A percentile compares a stretch with the other conserved stretches of the same genome.
phyloP scores from a whole-genome alignment of 1,139 yeast species.

The Suhomyces ambrosiae region DNA sequence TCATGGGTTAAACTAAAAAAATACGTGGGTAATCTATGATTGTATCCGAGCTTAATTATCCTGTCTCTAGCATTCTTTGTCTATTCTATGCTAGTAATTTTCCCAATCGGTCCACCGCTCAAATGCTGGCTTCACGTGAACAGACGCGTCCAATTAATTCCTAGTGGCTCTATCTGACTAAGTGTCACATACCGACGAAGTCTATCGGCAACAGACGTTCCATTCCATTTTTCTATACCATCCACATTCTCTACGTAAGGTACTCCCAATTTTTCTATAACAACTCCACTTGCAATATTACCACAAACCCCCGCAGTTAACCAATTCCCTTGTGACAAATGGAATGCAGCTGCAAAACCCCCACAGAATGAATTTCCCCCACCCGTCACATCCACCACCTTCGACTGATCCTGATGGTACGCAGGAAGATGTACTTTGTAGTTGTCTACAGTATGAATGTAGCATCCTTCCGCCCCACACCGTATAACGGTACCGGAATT shows the following conservation, averaged over 20 bases:
- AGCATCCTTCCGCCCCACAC: slow-evolving; percentile 73
- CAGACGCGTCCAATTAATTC: slow-evolving; percentile 1
- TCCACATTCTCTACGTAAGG: slow-evolving; percentile 39
- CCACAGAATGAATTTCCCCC: slow-evolving; percentile 93
- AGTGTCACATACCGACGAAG: slow-evolving; percentile 16
- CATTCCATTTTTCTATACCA: slow-evolving; percentile 55
- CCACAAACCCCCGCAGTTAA: slow-evolving; percentile 65
- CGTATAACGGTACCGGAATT: slow-evolving; percentile 59
- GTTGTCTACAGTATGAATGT: slow-evolving; percentile 22
- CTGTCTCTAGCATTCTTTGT: too few species aligned
- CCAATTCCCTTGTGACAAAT: slow-evolving; percentile 51
- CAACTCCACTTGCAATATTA: slow-evolving; percentile 74
- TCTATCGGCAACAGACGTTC: slow-evolving; percentile 34
- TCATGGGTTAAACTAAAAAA: too few species aligned
- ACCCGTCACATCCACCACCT: slow-evolving; percentile 87
- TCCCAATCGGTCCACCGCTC: slow-evolving; percentile 10
- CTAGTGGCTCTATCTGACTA: background rate
- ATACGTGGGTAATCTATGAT: too few species aligned
- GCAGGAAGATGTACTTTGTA: slow-evolving; percentile 61
- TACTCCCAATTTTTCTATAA: slow-evolving; percentile 76
- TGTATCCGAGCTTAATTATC: too few species aligned
- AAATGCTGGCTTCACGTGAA: background rate
- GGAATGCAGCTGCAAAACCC: slow-evolving; percentile 66
- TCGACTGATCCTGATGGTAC: slow-evolving; percentile 55
- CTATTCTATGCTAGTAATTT: slow-evolving; percentile 10